Evolutionary conservation across 306 rosid genomes (phyloP).

Genomic region (Pachyrhizus erosus): DNA sequence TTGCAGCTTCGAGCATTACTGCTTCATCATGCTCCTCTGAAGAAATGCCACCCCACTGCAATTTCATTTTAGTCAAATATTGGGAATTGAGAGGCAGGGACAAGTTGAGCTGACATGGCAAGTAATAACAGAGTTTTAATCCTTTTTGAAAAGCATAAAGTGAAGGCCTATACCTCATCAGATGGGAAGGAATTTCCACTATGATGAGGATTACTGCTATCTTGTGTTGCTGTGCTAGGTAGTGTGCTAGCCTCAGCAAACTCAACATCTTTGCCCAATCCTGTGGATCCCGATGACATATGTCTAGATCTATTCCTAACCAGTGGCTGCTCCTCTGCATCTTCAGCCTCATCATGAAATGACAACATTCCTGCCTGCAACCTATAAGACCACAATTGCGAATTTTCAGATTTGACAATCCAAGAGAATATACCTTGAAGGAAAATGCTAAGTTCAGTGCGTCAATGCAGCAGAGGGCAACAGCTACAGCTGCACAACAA

Average conservation of each 20-base stretch:
- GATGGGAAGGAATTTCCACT: conserved; percentile 61
- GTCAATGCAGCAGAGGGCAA: conserved; percentile 28
- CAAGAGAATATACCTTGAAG: neutral
- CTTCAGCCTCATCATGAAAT: conserved; percentile 75
- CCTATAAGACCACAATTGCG: conserved; percentile 55
- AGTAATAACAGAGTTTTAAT: conserved; percentile 15
- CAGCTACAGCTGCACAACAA: neutral
- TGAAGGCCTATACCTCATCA: conserved; percentile 67
- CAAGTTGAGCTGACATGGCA: conserved; percentile 3
- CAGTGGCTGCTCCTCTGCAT: conserved; percentile 78
- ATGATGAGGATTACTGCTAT: conserved; percentile 47
- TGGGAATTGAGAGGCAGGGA: conserved; percentile 28
- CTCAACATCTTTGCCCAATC: conserved; percentile 58
- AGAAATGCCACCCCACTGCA: conserved; percentile 97
- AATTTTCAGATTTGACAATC: conserved; percentile 46
- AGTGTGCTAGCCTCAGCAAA: conserved; percentile 52
- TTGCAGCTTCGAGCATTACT: conserved; percentile 97
- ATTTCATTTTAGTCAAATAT: conserved; percentile 34
- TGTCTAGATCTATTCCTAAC: conserved; percentile 73
- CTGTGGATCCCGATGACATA: conserved; percentile 52
- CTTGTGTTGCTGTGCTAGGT: conserved; percentile 59
- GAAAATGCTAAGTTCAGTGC: conserved; percentile 18
- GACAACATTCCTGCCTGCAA: conserved; percentile 78
- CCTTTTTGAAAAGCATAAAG: conserved; percentile 12
- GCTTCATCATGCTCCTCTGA: conserved; percentile 94